Conservation (phyloP, 345 rosid genomes). For the Salix arbutifolia region DNA sequence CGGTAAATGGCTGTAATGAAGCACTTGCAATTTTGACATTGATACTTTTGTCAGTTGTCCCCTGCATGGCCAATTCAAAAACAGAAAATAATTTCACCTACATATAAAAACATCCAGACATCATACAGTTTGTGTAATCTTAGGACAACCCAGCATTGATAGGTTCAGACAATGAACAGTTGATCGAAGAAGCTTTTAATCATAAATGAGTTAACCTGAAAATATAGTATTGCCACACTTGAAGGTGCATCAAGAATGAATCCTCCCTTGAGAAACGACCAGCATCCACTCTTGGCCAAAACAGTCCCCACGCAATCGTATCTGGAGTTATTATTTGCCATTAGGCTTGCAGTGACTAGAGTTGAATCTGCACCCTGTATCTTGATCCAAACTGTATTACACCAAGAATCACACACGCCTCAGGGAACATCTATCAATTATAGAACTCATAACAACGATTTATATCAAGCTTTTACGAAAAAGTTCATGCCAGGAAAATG, state of each 20-base stretch:
- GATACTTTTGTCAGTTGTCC: slow-evolving; percentile 29
- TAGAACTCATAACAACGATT: not conserved
- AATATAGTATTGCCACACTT: slow-evolving; percentile 36
- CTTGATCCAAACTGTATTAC: slow-evolving; percentile 60
- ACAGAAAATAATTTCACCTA: not conserved
- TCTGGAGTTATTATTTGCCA: slow-evolving; percentile 39
- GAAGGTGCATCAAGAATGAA: slow-evolving; percentile 56
- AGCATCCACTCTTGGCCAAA: slow-evolving; percentile 58
- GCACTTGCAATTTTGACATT: slow-evolving; percentile 39
- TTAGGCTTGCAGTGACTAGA: slow-evolving; percentile 57
- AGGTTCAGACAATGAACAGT: not conserved
- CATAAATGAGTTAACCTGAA: slow-evolving; percentile 39
- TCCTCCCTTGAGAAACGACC: slow-evolving; percentile 97
- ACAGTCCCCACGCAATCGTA: slow-evolving; percentile 64
- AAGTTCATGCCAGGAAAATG: not conserved
- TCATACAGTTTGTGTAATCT: not conserved
- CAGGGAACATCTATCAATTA: not conserved
- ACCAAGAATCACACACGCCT: not conserved
- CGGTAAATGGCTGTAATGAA: slow-evolving; percentile 70
- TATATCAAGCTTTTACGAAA: not conserved
- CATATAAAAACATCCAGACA: too few species aligned
- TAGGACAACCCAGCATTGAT: not conserved
- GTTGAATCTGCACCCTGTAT: slow-evolving; percentile 47
- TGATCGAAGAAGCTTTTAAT: not conserved
- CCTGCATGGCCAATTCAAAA: slow-evolving; percentile 26